Conservation (phyloP, 257 asterid species). For the Penstemon davidsonii region DNA sequence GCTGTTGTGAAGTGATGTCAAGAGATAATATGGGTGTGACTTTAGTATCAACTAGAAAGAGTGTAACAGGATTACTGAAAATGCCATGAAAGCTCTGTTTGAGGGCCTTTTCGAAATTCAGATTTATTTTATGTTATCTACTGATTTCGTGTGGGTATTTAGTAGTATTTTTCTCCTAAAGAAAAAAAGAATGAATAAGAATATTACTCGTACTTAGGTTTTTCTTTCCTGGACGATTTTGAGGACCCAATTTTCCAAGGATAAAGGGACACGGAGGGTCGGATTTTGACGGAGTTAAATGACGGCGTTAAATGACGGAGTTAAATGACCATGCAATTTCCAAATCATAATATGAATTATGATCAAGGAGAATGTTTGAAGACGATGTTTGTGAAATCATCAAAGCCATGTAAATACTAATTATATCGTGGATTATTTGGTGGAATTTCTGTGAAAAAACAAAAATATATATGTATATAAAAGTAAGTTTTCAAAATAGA, state of each 20-base stretch:
- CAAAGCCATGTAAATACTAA: no score
- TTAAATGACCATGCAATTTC: no score
- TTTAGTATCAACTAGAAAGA: no score
- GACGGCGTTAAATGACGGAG: no score
- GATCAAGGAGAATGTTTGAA: no score
- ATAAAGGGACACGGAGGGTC: conserved; percentile 29
- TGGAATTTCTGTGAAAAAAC: no score
- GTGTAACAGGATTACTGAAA: conserved; percentile 24
- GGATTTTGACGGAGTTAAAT: conserved; percentile 34
- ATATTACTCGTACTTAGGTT: conserved; percentile 4
- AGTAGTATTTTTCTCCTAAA: neutral
- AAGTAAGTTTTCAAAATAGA: no score
- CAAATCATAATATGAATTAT: no score
- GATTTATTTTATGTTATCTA: neutral
- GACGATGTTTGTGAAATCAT: no score
- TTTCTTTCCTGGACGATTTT: conserved; percentile 45
- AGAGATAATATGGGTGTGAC: conserved; percentile 11
- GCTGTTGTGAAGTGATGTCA: conserved; percentile 44
- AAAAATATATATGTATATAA: no score
- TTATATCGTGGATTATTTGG: no score
- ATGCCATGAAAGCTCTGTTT: conserved; percentile 35
- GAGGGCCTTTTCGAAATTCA: conserved; percentile 11
- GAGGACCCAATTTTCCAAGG: conserved; percentile 59
- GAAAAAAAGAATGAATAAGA: conserved; percentile 11
- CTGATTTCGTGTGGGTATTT: no score